A percentile compares a stretch with the other conserved stretches of the same genome.
These are phyloP conservation scores for Telopea speciosissima DNA, from an alignment of 177 flowering plant genomes.

Conservation along the genomic window DNA sequence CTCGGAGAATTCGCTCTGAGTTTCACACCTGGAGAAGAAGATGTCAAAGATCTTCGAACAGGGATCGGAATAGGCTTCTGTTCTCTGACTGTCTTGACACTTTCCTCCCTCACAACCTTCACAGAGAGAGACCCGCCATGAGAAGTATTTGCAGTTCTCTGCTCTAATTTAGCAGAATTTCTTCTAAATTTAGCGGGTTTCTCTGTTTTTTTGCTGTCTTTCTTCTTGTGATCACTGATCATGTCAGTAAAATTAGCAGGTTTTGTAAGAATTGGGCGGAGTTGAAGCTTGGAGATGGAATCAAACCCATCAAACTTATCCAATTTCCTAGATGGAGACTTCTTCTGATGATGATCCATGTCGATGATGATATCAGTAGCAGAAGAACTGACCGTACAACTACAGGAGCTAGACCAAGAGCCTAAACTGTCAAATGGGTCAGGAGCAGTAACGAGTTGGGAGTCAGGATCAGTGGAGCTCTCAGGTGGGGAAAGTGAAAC, in stretches of 20 bases:
- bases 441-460: neutral
- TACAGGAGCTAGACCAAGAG: slow-evolving; percentile 29
- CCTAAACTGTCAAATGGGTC: slow-evolving; percentile 10
- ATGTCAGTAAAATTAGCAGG: slow-evolving; percentile 22
- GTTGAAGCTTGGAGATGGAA: slow-evolving; percentile 29
- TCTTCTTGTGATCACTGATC: slow-evolving; percentile 9
- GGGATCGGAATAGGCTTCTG: slow-evolving; percentile 15
- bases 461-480: slow-evolving; percentile 13
- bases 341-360: slow-evolving; percentile 26
- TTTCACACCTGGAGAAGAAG: slow-evolving; percentile 42
- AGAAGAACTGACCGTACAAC: slow-evolving; percentile 35
- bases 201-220: neutral
- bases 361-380: slow-evolving; percentile 48
- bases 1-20: slow-evolving; percentile 55
- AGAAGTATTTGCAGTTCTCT: slow-evolving; percentile 1
- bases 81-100: slow-evolving; percentile 14
- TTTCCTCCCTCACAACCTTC: slow-evolving; percentile 26
- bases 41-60: slow-evolving; percentile 14
- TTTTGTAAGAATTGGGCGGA: slow-evolving; percentile 49
- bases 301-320: slow-evolving; percentile 24
- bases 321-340: slow-evolving; percentile 9
- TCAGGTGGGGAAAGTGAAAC: neutral
- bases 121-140: slow-evolving; percentile 20
- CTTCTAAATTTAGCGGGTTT: slow-evolving; percentile 9
- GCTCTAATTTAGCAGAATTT: slow-evolving; percentile 17